Conservation (phyloP, 225 moss, liverwort and hornwort genomes). For the Pseudoscleropodium purum region DNA sequence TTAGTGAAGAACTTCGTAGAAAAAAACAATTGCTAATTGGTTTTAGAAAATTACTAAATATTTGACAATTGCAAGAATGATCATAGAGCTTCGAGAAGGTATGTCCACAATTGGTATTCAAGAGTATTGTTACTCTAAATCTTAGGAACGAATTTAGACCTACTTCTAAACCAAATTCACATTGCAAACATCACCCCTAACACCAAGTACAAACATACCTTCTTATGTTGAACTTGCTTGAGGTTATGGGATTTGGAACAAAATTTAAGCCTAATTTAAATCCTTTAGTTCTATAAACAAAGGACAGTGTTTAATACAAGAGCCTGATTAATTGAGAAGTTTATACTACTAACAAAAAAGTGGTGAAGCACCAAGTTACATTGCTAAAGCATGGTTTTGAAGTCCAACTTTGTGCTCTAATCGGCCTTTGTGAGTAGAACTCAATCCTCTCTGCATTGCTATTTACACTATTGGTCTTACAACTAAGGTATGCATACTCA, state of each 20-base stretch:
- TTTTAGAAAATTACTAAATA: background rate
- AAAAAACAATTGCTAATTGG: background rate
- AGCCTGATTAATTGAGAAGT: background rate
- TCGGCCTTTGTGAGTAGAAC: background rate
- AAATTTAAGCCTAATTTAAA: fast-evolving
- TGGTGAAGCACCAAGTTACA: background rate
- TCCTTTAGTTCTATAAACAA: background rate
- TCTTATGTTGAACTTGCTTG: background rate
- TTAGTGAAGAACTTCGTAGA: too few relatives aligned
- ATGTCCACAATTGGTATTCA: too few relatives aligned
- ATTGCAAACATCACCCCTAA: too few relatives aligned
- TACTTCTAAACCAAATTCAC: too few relatives aligned
- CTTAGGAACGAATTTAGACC: too few relatives aligned
- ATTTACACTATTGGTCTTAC: fast-evolving
- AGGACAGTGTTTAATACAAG: background rate
- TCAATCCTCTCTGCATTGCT: background rate
- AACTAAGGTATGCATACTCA: background rate
- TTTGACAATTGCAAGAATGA: background rate
- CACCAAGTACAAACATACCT: too few relatives aligned
- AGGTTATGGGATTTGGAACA: too few relatives aligned
- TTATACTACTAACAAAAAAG: background rate
- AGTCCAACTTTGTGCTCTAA: background rate
- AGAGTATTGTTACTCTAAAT: too few relatives aligned
- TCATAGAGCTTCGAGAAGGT: too few relatives aligned
- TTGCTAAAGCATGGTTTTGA: background rate